Percentiles rank a stretch among this genome's conserved stretches.
Conservation (phyloP, 1,139 yeast species). For the Hyphopichia buzzinii region DNA sequence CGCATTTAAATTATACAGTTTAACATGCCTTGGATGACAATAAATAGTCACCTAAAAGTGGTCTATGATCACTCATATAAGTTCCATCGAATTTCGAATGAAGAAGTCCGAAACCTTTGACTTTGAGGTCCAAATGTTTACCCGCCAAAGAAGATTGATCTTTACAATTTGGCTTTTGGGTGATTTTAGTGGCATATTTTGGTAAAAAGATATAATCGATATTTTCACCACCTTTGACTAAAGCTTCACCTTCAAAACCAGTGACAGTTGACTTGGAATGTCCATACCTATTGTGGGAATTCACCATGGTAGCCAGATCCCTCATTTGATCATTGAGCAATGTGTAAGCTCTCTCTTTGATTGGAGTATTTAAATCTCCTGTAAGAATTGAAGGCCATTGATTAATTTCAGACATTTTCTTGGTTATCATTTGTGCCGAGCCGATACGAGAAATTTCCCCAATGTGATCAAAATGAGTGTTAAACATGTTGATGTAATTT, state of each 20-base stretch:
- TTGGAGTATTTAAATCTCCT: constrained; percentile 21
- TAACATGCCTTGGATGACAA: constrained; percentile 7
- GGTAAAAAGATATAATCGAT: constrained; percentile 54
- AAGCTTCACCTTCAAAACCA: constrained; percentile 43
- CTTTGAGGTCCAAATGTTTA: constrained; percentile 18
- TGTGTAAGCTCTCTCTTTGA: constrained; percentile 15
- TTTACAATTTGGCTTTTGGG: constrained; percentile 18
- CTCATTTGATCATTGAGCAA: constrained; percentile 23
- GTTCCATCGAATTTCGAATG: constrained; percentile 44
- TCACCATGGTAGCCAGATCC: constrained; percentile 28
- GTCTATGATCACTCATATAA: constrained; percentile 55
- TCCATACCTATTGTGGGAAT: constrained; percentile 38
- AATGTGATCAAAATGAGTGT: constrained; percentile 48
- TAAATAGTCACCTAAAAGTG: constrained; percentile 45
- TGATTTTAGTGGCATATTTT: constrained; percentile 22
- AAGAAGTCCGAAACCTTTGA: constrained; percentile 41
- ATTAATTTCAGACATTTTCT: constrained; percentile 25
- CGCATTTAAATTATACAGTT: neutral
- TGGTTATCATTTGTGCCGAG: constrained; percentile 36
- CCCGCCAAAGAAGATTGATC: constrained; percentile 2
- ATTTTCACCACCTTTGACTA: constrained; percentile 30
- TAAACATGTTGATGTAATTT: constrained; percentile 35
- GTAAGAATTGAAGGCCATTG: constrained; percentile 31
- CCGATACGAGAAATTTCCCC: constrained; percentile 39
- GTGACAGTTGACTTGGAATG: constrained; percentile 46